Evolutionary conservation across 2,329 filamentous ascomycete genomes (phyloP).

Genomic region (Blumeria hordei): DNA sequence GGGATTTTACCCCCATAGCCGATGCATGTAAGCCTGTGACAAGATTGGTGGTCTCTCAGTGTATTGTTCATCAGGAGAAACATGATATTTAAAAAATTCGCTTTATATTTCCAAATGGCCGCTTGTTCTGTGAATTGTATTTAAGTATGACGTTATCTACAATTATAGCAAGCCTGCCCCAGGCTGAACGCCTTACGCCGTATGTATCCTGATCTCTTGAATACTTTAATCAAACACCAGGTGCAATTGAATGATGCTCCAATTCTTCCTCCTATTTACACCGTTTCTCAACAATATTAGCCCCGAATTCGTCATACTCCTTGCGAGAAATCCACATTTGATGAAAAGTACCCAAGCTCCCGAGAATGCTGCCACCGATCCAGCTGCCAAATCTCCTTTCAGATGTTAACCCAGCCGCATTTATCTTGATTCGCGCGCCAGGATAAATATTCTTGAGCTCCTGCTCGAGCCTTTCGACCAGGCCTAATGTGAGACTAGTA

Average conservation of each 20-base stretch:
- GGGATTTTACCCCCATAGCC: too few species aligned
- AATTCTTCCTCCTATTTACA: slow-evolving; percentile 43
- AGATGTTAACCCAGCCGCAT: slow-evolving; percentile 62
- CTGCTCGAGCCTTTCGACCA: slow-evolving; percentile 70
- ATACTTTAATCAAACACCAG: neutral
- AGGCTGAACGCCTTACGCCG: too few species aligned
- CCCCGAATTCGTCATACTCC: slow-evolving; percentile 91
- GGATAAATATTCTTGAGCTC: slow-evolving; percentile 69
- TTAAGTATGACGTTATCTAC: too few species aligned
- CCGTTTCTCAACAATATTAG: slow-evolving; percentile 77
- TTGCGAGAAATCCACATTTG: slow-evolving; percentile 98
- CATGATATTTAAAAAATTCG: too few species aligned
- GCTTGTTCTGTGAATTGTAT: too few species aligned
- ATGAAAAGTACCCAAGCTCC: slow-evolving; percentile 89
- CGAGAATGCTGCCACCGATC: slow-evolving; percentile 91
- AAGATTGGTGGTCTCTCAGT: too few species aligned
- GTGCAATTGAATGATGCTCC: neutral
- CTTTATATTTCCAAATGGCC: too few species aligned
- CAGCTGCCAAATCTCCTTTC: slow-evolving; percentile 84
- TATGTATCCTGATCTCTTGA: neutral
- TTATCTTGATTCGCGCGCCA: slow-evolving; percentile 64
- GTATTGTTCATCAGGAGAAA: too few species aligned
- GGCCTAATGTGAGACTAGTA: slow-evolving; percentile 66
- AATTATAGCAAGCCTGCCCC: too few species aligned
- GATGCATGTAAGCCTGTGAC: too few species aligned